Evolutionary conservation across 257 asterid genomes (phyloP).

Genomic region (Scutellaria baicalensis): DNA sequence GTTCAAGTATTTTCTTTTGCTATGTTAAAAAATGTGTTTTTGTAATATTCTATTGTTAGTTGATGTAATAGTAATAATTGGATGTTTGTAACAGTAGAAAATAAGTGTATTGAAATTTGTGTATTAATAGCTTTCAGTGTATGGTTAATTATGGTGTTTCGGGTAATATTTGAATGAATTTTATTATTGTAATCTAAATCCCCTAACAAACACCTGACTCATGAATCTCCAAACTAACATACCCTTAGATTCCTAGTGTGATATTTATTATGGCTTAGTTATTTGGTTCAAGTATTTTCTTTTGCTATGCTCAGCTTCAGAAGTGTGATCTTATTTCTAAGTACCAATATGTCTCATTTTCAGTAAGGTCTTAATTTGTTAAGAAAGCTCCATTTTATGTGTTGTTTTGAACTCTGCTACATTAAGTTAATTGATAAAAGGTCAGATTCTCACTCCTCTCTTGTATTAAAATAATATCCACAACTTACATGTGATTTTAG

Average conservation of each 20-base stretch:
- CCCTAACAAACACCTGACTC: too few relatives aligned
- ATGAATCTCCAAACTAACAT: too few relatives aligned
- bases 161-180: too few relatives aligned
- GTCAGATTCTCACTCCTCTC: background rate
- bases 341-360: background rate
- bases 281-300: background rate
- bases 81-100: too few relatives aligned
- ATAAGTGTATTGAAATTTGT: too few relatives aligned
- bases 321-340: background rate
- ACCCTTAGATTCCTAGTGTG: background rate
- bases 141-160: too few relatives aligned
- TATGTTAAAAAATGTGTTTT: too few relatives aligned
- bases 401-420: background rate
- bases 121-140: too few relatives aligned
- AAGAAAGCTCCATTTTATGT: background rate
- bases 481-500: background rate
- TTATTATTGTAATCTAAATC: too few relatives aligned
- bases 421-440: background rate
- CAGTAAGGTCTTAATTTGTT: background rate
- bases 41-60: too few relatives aligned
- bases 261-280: background rate
- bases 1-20: background rate
- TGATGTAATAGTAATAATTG: too few relatives aligned
- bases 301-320: background rate
- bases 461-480: background rate